Base-by-base conservation (phyloP, 768 basidiomycete genomes). In the Lepiota subincarnata region DNA sequence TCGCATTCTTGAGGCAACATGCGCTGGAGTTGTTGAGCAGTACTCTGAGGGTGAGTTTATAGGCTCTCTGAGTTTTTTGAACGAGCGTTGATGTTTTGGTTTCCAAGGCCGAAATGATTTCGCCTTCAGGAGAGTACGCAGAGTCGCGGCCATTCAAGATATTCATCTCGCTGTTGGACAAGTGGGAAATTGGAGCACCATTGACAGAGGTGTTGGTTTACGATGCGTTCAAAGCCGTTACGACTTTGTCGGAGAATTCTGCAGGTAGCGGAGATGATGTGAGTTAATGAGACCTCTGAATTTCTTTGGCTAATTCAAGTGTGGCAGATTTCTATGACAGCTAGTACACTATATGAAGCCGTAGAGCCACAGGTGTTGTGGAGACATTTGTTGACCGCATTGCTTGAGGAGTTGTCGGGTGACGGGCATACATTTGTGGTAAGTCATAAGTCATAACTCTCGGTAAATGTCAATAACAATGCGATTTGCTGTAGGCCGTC, bases 111-210 rank as follows among this genome's bases (percentile, higher is more conserved):
- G 91, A 94, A 57, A 92, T 94, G 89, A 74, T 81, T 55, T 69
- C 76, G 10, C 85, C 86, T 1, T 84, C 83, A 1, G 77, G 79
- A 46, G 83, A 85, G 53, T 92, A 92, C 59, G 74, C 87, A 0
- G 84, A 86, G 56, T 87, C 89, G 3, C 74, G 91, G 20, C 92
- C 97, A 0, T 98, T 94, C 80, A 96, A 95, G 69, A 89, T 98
- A 31, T 95, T 97, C 67, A 86, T 98, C 19, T 95, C 93, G 1
- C 68, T 98, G 14, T 73, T 98, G 59, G 97, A 99, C 68, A 97
- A 97, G 67, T 98, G 92, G 90, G 97, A 98, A 66, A 87, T 98
- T 41, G 96, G 96, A 4, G 81, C 80, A 6, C 76, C 80, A 0
- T 68, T 99, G 22, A 93, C 93, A 0, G 87, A 92, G 37, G 75